These are phyloP conservation scores for Candida succiphila DNA, from an alignment of 805 yeast species.

Conservation along the genomic window DNA sequence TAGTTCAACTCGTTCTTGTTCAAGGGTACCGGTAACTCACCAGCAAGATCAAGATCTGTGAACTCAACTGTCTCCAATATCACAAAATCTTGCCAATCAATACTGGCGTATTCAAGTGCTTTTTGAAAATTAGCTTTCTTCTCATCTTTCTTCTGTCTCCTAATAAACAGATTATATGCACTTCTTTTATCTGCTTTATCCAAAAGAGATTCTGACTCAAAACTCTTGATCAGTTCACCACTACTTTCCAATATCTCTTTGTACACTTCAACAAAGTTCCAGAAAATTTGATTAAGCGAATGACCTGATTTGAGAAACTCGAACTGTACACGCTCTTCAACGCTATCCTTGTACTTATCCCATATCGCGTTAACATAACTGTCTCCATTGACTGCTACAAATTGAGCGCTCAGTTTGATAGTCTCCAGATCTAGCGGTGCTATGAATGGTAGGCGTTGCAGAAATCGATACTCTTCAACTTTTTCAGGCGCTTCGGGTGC, in stretches of 20 bases:
- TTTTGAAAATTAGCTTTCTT: slow-evolving; percentile 26
- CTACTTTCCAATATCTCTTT: slow-evolving; percentile 20
- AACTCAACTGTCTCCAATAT: slow-evolving; percentile 63
- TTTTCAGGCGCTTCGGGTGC: not conserved
- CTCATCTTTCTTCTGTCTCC: slow-evolving; percentile 18
- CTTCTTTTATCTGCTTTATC: slow-evolving; percentile 47
- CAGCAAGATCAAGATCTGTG: slow-evolving; percentile 46
- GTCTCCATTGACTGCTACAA: slow-evolving; percentile 51
- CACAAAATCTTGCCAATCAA: slow-evolving; percentile 82
- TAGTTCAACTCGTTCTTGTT: slow-evolving; percentile 48
- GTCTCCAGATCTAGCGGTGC: slow-evolving; percentile 58
- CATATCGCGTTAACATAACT: too few relatives aligned
- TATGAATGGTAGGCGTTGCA: slow-evolving; percentile 15
- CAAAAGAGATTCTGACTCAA: slow-evolving; percentile 21
- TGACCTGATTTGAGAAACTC: slow-evolving; percentile 56
- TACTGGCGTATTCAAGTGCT: slow-evolving; percentile 53
- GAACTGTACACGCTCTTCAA: slow-evolving; percentile 42
- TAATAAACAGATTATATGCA: slow-evolving; percentile 30
- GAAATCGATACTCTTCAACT: not conserved
- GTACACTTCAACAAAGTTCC: slow-evolving; percentile 48
- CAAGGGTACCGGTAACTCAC: slow-evolving; percentile 47
- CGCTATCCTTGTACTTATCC: slow-evolving; percentile 21
- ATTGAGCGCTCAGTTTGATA: slow-evolving; percentile 64
- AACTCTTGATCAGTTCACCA: slow-evolving; percentile 8
- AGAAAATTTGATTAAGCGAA: slow-evolving; percentile 46